Base-by-base conservation (phyloP, 1,284 basidiomycete species). In the Cutaneotrichosporon daszewskae region DNA sequence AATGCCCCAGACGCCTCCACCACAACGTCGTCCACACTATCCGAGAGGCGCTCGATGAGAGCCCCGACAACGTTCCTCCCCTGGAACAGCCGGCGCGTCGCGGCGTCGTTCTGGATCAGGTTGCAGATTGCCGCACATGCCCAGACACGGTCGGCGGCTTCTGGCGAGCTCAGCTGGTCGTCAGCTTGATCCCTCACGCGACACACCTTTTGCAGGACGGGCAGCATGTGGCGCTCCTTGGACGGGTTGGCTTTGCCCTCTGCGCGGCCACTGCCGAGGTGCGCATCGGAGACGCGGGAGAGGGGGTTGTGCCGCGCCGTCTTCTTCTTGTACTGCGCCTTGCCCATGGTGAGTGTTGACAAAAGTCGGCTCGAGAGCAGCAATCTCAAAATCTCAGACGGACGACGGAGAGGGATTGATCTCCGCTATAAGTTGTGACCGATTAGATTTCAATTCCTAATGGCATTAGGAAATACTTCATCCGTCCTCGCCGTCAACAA, bases 61-160 rank as follows among this genome's bases (percentile, higher is more conserved):
- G 79, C 79, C 16, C 87, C 88, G 35, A 96, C 87, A 22, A 94
- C 77, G 65, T 92, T 90, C 71, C 87, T 87, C 27, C 86, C 85
- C 64, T 94, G 89, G 18, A 96, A 76, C 54, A 95, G 72, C 49
- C 91, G 76, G 46, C 89, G 76, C 7, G 88, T 92, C 5, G 86
- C 86, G 17, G 88, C 83, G 64, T 91, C 87, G 54, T 84, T 83
- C 64, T 89, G 84, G 48, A 92, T 90, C 45, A 94, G 74, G 65
- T 87, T 91, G 13, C 85, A 87, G 18, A 91, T 84, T 0, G 89
- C 88, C 23, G 89, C 87, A 62, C 89, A 92, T 5, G 89, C 87
- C 89, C 88, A 92, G 62, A 86, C 86, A 40, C 89, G 78, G 59
- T 94, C 89, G 3, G 77, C 71, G 10, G 78, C 75, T 54, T 91